A percentile compares a stretch with the other conserved stretches of the same genome.
phyloP scores from a whole-genome alignment of 176 grass and related monocot species.

The Echinochloa phyllopogon region DNA sequence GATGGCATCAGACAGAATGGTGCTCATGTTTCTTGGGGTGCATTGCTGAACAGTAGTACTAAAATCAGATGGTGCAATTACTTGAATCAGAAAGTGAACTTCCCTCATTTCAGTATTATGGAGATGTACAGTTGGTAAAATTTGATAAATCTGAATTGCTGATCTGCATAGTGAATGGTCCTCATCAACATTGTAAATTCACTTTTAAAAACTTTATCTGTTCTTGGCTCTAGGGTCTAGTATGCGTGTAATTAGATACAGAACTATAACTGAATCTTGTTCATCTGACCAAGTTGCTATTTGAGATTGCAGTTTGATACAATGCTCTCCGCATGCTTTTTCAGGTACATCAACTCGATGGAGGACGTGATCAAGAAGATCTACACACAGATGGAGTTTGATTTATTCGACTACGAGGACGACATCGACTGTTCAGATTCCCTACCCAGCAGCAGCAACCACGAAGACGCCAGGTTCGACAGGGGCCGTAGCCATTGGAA shows the following conservation, averaged over 20 bases:
- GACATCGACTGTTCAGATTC: constrained; percentile 60
- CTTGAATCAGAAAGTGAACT: background rate
- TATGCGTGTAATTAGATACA: background rate
- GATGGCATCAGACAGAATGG: background rate
- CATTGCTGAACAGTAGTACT: background rate
- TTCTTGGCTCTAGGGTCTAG: background rate
- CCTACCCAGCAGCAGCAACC: constrained; percentile 72
- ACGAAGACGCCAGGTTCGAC: constrained; percentile 39
- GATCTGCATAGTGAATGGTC: background rate
- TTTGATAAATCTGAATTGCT: constrained; percentile 24
- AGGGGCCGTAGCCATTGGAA: constrained; percentile 16
- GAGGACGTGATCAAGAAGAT: constrained; percentile 81
- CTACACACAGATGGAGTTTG: constrained; percentile 88
- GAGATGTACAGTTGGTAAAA: background rate
- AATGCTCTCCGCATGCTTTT: background rate
- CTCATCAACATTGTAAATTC: background rate
- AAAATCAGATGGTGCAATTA: background rate
- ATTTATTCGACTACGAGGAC: constrained; percentile 73
- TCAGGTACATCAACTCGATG: constrained; percentile 67
- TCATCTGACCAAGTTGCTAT: background rate
- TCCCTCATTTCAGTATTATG: background rate
- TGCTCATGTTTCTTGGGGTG: background rate
- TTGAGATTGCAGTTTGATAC: background rate
- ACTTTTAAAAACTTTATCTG: background rate
- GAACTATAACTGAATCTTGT: background rate